Evolutionary conservation across 2,329 filamentous ascomycete species (phyloP).

Genomic region (Trichoderma guizhouense): DNA sequence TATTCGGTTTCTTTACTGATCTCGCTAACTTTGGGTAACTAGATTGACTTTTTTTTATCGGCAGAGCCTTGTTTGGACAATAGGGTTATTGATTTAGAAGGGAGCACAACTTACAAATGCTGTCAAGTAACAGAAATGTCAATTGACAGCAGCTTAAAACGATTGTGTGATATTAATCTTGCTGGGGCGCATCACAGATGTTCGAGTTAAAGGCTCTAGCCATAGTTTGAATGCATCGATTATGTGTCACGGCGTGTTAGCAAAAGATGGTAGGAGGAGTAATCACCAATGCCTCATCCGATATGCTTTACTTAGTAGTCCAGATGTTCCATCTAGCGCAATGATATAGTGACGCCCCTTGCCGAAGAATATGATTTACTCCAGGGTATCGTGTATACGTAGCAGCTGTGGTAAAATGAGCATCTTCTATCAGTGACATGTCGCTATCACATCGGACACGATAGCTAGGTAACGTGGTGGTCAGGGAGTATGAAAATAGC

Average conservation of each 20-base stretch:
- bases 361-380: not conserved
- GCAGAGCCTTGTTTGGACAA: not conserved
- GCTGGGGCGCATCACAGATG: not conserved
- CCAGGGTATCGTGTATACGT: not conserved
- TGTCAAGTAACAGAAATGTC: not conserved
- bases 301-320: not conserved
- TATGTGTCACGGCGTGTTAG: not conserved
- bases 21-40: not conserved
- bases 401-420: not conserved
- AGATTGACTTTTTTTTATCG: slow-evolving; percentile 1
- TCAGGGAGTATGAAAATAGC: not conserved
- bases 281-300: not conserved
- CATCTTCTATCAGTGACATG: not conserved
- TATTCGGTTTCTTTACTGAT: not conserved
- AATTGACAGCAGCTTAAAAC: not conserved
- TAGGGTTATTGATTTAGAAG: not conserved
- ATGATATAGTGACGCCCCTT: not conserved
- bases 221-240: not conserved
- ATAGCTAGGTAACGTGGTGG: not conserved
- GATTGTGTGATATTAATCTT: not conserved
- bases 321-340: not conserved
- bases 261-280: not conserved
- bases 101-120: not conserved
- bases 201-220: not conserved
- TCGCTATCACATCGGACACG: not conserved